Percentiles rank a stretch among this genome's conserved stretches.
Evolutionary conservation across 495 filamentous ascomycete species (phyloP).

Genomic region (Jackrogersella minutella): DNA sequence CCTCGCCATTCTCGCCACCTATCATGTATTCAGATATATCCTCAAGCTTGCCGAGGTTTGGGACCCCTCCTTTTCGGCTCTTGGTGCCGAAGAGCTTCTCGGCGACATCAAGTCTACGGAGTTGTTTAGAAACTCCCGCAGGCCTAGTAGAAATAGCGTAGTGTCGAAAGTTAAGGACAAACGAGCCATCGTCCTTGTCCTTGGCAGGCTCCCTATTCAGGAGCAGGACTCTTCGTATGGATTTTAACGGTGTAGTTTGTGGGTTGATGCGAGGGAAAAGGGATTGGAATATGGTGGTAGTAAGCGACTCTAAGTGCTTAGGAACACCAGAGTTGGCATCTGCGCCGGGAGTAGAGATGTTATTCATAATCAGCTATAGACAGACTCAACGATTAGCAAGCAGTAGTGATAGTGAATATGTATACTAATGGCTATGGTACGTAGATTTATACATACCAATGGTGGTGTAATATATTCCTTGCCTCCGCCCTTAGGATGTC

Average conservation of each 20-base stretch:
- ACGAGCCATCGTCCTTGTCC: conserved; percentile 69
- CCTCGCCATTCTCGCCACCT: conserved; percentile 74
- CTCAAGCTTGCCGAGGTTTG: conserved; percentile 87
- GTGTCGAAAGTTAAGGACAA: conserved; percentile 90
- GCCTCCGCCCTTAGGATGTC: conserved; percentile 79
- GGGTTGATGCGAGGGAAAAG: conserved; percentile 97
- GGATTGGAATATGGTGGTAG: conserved; percentile 93
- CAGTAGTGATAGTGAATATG: not conserved
- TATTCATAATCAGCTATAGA: conserved; percentile 93
- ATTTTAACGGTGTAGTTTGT: conserved; percentile 83
- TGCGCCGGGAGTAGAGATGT: conserved; percentile 77
- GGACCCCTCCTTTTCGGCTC: conserved; percentile 73
- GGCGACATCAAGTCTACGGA: conserved; percentile 89
- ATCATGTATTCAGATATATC: conserved; percentile 97
- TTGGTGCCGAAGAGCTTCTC: conserved; percentile 69
- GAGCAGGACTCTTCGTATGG: conserved; percentile 87
- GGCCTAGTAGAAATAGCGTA: conserved; percentile 92
- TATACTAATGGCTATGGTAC: too few species aligned
- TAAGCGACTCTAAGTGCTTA: conserved; percentile 91
- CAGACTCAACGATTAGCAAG: conserved; percentile 29
- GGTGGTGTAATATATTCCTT: conserved; percentile 86
- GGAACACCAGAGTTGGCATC: conserved; percentile 70
- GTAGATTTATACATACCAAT: conserved; percentile 67
- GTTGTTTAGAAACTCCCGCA: conserved; percentile 80
- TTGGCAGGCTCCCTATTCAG: conserved; percentile 76